Evolutionary conservation across 192 early-diverging fungal species (phyloP).

Genomic region (Coemansia asiatica): DNA sequence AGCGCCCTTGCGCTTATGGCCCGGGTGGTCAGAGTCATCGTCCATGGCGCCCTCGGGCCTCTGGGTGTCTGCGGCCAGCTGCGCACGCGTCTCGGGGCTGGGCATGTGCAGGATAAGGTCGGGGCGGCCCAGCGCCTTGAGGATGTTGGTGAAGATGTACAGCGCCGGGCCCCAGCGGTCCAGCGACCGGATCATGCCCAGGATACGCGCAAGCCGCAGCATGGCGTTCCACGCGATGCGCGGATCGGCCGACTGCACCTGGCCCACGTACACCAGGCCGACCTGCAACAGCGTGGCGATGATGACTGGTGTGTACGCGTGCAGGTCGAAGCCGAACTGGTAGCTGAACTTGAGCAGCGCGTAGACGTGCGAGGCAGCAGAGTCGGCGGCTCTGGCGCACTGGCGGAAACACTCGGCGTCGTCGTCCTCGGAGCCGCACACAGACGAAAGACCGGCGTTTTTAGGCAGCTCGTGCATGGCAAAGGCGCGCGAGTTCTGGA

Average conservation of each 20-base stretch:
- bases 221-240: conserved; percentile 48
- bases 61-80: conserved; percentile 32
- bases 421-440: conserved; percentile 23
- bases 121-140: conserved; percentile 53
- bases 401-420: conserved; percentile 33
- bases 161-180: conserved; percentile 54
- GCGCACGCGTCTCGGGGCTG: conserved; percentile 38
- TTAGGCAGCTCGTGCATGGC: conserved; percentile 36
- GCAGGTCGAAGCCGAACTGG: conserved; percentile 52
- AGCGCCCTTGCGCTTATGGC: conserved; percentile 44
- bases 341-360: conserved; percentile 50
- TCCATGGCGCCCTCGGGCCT: conserved; percentile 4
- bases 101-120: conserved; percentile 41
- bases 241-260: conserved; percentile 42
- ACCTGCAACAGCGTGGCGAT: conserved; percentile 49
- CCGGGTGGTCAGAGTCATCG: not conserved
- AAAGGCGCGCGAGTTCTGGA: conserved; percentile 48
- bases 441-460: conserved; percentile 12
- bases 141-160: conserved; percentile 56
- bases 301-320: conserved; percentile 39
- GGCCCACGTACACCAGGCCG: conserved; percentile 47
- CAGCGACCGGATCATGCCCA: conserved; percentile 52
- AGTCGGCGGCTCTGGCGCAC: conserved; percentile 21
- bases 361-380: conserved; percentile 38
- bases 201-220: conserved; percentile 50